phyloP scores from a whole-genome alignment of 2,329 filamentous ascomycete genomes.

The Colletotrichum noveboracense region DNA sequence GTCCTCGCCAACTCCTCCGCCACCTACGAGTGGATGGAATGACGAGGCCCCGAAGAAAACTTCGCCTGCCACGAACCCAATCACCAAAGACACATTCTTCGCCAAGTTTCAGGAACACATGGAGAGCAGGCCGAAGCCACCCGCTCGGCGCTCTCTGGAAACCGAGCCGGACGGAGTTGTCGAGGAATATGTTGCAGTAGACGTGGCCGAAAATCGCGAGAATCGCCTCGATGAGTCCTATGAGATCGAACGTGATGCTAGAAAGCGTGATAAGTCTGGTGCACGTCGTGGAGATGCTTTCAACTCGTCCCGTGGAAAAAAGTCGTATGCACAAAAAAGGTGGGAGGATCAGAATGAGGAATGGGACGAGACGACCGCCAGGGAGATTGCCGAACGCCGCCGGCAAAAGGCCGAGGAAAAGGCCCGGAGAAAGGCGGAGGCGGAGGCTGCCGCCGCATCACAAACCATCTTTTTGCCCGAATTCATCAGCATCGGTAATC shows the following conservation, averaged over 20 bases:
- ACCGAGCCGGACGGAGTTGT: not conserved
- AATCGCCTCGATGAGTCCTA: slow-evolving; percentile 19
- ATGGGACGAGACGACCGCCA: slow-evolving; percentile 42
- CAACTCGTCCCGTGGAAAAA: not conserved
- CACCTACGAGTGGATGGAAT: not conserved
- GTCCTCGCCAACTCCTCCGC: not conserved
- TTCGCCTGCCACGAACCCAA: not conserved
- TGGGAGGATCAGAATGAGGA: slow-evolving; percentile 35
- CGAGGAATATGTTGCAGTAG: not conserved
- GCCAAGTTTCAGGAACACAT: not conserved
- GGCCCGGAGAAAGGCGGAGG: slow-evolving; percentile 44
- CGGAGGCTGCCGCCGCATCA: slow-evolving; percentile 42
- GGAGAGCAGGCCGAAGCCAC: not conserved
- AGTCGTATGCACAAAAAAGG: not conserved
- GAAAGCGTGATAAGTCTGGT: slow-evolving; percentile 7
- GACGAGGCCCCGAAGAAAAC: not conserved
- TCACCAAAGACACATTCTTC: slow-evolving; percentile 1
- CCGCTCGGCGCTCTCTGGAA: not conserved
- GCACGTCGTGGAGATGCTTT: not conserved
- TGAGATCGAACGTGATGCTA: slow-evolving; percentile 17
- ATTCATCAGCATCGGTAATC: slow-evolving; percentile 85
- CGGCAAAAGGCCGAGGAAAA: slow-evolving; percentile 48
- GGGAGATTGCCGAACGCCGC: slow-evolving; percentile 42
- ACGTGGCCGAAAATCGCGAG: not conserved
- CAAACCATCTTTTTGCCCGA: slow-evolving; percentile 77